Percentiles rank a stretch among this genome's conserved stretches.
Evolutionary conservation across 768 basidiomycete genomes (phyloP).

Genomic region (Boletus rufocinnamomeus): DNA sequence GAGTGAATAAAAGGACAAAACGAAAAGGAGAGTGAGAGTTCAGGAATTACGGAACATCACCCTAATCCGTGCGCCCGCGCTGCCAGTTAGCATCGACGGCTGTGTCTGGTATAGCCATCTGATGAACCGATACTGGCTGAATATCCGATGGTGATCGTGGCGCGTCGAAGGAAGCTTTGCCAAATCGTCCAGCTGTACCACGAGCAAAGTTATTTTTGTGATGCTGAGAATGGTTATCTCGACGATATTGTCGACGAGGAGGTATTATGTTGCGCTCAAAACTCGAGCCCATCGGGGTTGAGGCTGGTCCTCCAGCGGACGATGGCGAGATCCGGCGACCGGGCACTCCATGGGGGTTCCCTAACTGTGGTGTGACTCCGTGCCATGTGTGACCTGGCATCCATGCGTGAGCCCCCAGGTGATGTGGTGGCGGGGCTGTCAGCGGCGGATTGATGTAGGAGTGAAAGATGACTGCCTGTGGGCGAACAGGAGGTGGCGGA

Average conservation of each 20-base stretch:
- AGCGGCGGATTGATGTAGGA: constrained; percentile 31
- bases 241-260: constrained; percentile 35
- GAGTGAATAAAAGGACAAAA: constrained; percentile 14
- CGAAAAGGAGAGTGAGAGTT: neutral
- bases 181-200: constrained; percentile 22
- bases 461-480: constrained; percentile 35
- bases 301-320: constrained; percentile 17
- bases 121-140: constrained; percentile 12
- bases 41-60: constrained; percentile 6
- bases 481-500: constrained; percentile 34
- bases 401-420: constrained; percentile 27
- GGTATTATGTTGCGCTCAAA: constrained; percentile 29
- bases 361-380: constrained; percentile 20
- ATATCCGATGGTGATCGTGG: constrained; percentile 22
- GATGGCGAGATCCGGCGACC: constrained; percentile 20
- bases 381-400: constrained; percentile 29
- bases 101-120: constrained; percentile 11
- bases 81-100: constrained; percentile 24
- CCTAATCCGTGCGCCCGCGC: constrained; percentile 17
- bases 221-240: constrained; percentile 31
- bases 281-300: constrained; percentile 14
- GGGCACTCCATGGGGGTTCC: constrained; percentile 16
- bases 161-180: constrained; percentile 19
- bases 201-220: constrained; percentile 30
- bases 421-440: constrained; percentile 20